These are phyloP conservation scores for Pseudopyricularia cyperi DNA, from an alignment of 2,329 filamentous ascomycete species.

Conservation along the genomic window DNA sequence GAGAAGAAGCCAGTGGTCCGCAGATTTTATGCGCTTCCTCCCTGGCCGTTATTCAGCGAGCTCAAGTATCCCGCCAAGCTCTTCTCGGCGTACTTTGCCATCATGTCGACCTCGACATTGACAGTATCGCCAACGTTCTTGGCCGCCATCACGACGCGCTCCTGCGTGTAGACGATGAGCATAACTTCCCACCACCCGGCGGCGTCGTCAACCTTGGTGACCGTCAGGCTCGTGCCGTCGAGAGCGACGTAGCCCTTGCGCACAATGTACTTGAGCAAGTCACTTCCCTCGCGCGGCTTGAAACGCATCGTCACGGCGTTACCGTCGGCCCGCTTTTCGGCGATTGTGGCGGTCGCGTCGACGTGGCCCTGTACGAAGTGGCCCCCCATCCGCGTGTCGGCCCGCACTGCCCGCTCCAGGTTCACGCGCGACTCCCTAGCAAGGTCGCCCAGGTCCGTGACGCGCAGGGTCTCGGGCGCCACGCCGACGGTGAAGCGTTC, in stretches of 20 bases:
- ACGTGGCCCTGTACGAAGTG: conserved; percentile 98
- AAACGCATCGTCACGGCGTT: conserved; percentile 85
- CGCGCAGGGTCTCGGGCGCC: conserved; percentile 86
- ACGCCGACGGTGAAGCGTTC: conserved; percentile 78
- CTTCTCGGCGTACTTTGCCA: conserved; percentile 80
- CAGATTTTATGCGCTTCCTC: neutral
- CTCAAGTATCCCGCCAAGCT: conserved; percentile 71
- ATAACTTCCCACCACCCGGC: conserved; percentile 89
- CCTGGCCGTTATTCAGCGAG: conserved; percentile 30
- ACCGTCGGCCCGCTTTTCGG: conserved; percentile 63
- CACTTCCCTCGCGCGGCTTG: conserved; percentile 47
- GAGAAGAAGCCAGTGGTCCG: neutral
- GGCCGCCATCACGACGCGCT: conserved; percentile 68
- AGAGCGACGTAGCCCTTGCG: conserved; percentile 94
- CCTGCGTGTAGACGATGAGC: conserved; percentile 94
- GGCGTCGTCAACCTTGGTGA: conserved; percentile 72
- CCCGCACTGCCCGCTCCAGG: conserved; percentile 84
- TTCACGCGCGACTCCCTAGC: conserved; percentile 60
- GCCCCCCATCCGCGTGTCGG: conserved; percentile 89
- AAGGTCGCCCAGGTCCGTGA: conserved; percentile 83
- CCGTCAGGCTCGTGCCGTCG: conserved; percentile 86
- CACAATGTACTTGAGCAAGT: conserved; percentile 74
- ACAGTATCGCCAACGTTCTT: conserved; percentile 73
- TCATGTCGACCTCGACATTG: conserved; percentile 88
- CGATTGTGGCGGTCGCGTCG: conserved; percentile 71